Evolutionary conservation across 148 eudicot species (phyloP).

Genomic region (Rhododendron molle): DNA sequence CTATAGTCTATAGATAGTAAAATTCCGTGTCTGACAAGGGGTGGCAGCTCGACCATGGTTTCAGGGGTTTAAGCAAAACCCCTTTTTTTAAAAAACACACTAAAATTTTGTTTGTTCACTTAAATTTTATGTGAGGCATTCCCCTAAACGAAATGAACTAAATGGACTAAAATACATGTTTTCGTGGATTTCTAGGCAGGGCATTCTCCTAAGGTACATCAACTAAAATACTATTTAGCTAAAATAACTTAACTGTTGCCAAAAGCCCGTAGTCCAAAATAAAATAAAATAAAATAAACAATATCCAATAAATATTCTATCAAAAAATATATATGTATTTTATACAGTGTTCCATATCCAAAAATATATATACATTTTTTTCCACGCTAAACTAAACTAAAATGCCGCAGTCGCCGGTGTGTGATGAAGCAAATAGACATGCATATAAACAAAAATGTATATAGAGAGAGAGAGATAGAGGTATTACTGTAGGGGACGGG

Average conservation of each 20-base stretch:
- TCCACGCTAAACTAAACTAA: background rate
- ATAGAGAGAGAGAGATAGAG: constrained; percentile 6
- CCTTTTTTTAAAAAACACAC: background rate
- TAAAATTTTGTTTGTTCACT: background rate
- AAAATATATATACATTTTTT: background rate
- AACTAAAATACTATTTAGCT: background rate
- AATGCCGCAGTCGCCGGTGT: background rate
- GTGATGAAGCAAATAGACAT: background rate
- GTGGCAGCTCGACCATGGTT: background rate
- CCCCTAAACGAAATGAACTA: background rate
- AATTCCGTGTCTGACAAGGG: background rate
- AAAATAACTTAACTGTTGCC: too few relatives aligned
- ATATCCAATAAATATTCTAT: too few relatives aligned
- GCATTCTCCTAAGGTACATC: background rate
- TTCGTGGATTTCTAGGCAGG: background rate
- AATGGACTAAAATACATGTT: too few relatives aligned
- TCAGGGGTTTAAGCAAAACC: background rate
- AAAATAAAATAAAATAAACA: background rate
- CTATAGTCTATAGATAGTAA: background rate
- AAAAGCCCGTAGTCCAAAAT: too few relatives aligned
- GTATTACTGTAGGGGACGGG: constrained; percentile 14
- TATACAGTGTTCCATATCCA: background rate
- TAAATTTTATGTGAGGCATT: background rate
- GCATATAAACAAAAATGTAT: background rate
- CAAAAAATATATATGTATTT: too few relatives aligned